Base-by-base conservation (phyloP, 306 rosid species). In the Gynostemma pentaphyllum region DNA sequence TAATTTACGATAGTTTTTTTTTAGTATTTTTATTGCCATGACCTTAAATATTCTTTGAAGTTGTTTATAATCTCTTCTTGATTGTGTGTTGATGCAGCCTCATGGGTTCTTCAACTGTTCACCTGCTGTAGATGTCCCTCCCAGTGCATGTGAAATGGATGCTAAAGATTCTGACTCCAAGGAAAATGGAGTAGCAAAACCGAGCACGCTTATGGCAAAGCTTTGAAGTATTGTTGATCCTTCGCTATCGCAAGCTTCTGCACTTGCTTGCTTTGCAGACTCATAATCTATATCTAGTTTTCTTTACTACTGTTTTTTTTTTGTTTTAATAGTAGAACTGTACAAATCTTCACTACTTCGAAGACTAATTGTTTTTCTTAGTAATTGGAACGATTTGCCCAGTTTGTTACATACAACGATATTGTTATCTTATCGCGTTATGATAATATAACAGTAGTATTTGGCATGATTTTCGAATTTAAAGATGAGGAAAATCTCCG, bases 91-190 rank as follows among this genome's bases (percentile, higher is more conserved):
- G 28, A 14, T 80, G 92, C 86, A 88, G 96, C 90, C 96, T 70
- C 86, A 83, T 54, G 97, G 97, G 32, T 89, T 90, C 88, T 87
- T 90, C 83, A 84, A 90, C 66, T 77, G 88, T 72, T 90, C 94
- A 19, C 95, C 95, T n/a, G 95, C 94, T 0, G 74, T 84, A 47
- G 95, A 82, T 36, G 96, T 86, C 22, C 66, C 66, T 1, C 66
- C 66, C 19, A 84, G 55, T 56, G 23, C 84, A 9, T 84, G 84
- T 69, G 92, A 80, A 62, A 54, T 77, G 80, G 87, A 87, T 23
- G 50, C 84, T 23, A 81, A 78, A 67, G 87, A 79, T 5, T 36
- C 55, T 52, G 74, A 79, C 15, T 39, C 74, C 22, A 82, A 79
- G 75, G 81, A 82, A 29, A 69, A 56, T 48, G 77, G 54, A 9